Evolutionary conservation across 441 rosid species (phyloP), one percentile per base, ranked within the genome.

Genomic region (Mallotus japonicus): DNA sequence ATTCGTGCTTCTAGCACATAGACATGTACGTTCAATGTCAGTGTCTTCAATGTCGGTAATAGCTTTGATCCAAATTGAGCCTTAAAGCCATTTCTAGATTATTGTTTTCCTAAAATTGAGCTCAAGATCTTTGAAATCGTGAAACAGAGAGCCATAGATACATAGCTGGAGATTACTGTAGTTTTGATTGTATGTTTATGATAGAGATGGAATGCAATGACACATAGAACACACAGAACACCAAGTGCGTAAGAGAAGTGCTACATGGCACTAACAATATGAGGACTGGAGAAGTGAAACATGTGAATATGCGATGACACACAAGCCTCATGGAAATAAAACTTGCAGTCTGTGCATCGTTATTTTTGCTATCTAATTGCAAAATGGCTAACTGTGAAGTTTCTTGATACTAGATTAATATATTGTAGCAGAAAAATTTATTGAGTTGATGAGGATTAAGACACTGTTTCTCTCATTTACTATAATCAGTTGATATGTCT

Each of bases 51-150:
- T 73, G 76, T 73, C 71, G 65, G 65, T 73, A 2, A 47, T 8
- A 19, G 14, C 12, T 2, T 12, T 40, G 3, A 4, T 14, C 11
- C 42, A 13, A 4, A 20, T 72, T 11, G 3, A 15, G 22, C 9
- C 14, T 47, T 62, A 34, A 37, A 59, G 2, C 59, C 60, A 50
- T 58, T 60, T 74, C 69, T 61, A 40, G 53, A 37, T 14, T 34
- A 22, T 47, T 9, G 15, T 15, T n/a, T 69, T 62, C 37, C 34
- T 37, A 17, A 42, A 17, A 7, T 20, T 53, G 12, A 67, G 32
- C 54, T 60, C 54, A n/a, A 67, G 68, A 67, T 74, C 73, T 47
- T 60, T 20, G 37, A 19, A 42, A 55, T 28, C 56, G 11, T 55
- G 16, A n/a, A 28, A 37, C 49, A 42, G 20, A 28, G 14, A 61